Evolutionary conservation across 2,329 filamentous ascomycete species (phyloP), one percentile per base, ranked within the genome.

Genomic region (Pleoardoris graminearum): DNA sequence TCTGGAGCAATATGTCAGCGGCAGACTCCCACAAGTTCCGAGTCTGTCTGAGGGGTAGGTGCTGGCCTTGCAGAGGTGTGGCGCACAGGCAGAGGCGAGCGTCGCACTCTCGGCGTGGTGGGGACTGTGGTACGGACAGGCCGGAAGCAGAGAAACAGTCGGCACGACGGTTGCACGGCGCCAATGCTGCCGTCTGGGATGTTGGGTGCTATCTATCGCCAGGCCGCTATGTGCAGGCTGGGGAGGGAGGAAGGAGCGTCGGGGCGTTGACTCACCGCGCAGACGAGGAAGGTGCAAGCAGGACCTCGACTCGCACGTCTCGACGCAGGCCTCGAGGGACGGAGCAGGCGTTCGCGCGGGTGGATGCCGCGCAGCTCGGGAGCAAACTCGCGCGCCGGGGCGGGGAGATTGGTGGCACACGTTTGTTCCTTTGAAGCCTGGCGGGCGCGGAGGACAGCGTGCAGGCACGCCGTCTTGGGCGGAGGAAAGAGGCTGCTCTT

Each of bases 51-150:
- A n/a, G n/a, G 61, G 53, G 63, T 58, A 38, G 57, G 59, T 49
- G 32, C 51, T 61, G 65, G 64, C 64, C 60, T 64, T 69, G 67
- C 68, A 71, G 64, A 60, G 55, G 58, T 65, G 69, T 71, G 68
- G 69, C 69, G 69, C 65, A 69, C 68, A 71, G 57, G 47, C 51
- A 58, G 60, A 68, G 60, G 66, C 66, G 63, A 63, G 65, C 59
- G 60, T 62, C 62, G 68, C 60, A 65, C 57, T 53, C 58, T 33
- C 60, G 58, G 63, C 54, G 57, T 51, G 61, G 59, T 67, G 66
- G 63, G 54, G 67, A 63, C 47, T 49, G 68, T 72, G 59, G 59
- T 50, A 71, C 69, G 59, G 55, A 47, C 43, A 41, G 33, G 54
- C 63, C 63, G 54, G 58, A 71, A 66, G 57, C 53, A 66, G 64